These are phyloP conservation scores for Beta lomatogona DNA, from an alignment of 179 eudicot species.

Conservation along the genomic window DNA sequence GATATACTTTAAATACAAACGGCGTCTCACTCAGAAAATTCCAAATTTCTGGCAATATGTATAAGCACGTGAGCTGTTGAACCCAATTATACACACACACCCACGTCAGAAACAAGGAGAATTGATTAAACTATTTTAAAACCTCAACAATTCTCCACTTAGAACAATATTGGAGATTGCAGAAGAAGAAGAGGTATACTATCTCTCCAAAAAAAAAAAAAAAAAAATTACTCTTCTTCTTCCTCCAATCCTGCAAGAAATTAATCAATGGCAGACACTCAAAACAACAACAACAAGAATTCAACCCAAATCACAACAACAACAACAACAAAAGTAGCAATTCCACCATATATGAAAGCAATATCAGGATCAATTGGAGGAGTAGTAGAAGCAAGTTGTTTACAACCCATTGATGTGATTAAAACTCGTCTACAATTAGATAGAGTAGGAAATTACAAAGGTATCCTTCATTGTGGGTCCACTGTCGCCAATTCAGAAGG, in stretches of 20 bases:
- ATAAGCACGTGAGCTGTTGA: too few relatives aligned
- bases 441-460: slow-evolving; percentile 67
- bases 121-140: too few relatives aligned
- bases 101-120: too few relatives aligned
- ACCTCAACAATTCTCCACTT: too few relatives aligned
- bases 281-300: not conserved
- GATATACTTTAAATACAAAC: too few relatives aligned
- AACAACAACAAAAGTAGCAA: slow-evolving; percentile 21
- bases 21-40: too few relatives aligned
- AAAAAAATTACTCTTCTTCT: not conserved
- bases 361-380: slow-evolving; percentile 87
- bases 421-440: slow-evolving; percentile 88
- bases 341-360: slow-evolving; percentile 88
- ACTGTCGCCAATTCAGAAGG: slow-evolving; percentile 69
- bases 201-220: not conserved
- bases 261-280: slow-evolving; percentile 22
- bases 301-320: slow-evolving; percentile 9
- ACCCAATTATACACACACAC: too few relatives aligned
- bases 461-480: slow-evolving; percentile 74
- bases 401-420: slow-evolving; percentile 94
- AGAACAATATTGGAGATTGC: not conserved
- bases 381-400: slow-evolving; percentile 69
- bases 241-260: not conserved
- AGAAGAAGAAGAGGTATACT: not conserved
- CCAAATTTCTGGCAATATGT: too few relatives aligned